Conservation (phyloP, 225 moss, liverwort and hornwort genomes). For the Pseudisothecium myosuroides region DNA sequence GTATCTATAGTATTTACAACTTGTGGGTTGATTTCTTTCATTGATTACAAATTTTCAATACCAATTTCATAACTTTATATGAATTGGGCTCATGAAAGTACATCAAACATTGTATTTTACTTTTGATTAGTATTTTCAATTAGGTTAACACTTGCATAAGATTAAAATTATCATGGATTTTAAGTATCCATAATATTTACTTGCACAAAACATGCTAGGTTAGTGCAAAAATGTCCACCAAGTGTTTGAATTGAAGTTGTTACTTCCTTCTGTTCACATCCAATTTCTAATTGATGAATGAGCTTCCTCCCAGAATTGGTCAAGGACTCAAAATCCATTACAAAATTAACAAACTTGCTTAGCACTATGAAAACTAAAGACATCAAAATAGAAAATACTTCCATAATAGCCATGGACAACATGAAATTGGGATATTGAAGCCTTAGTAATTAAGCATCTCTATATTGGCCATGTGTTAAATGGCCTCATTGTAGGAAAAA, state of each 20-base stretch:
- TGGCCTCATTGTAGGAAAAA: background rate
- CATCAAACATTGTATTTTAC: too few relatives aligned
- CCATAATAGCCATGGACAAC: rapidly evolving
- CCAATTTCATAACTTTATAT: too few relatives aligned
- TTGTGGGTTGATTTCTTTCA: too few relatives aligned
- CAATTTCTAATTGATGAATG: background rate
- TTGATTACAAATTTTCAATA: too few relatives aligned
- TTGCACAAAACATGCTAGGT: rapidly evolving
- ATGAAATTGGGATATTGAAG: background rate
- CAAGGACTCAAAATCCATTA: background rate
- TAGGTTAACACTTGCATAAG: too few relatives aligned
- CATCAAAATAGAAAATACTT: background rate
- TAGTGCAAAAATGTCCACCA: background rate
- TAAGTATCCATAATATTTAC: too few relatives aligned
- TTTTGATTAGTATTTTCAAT: too few relatives aligned
- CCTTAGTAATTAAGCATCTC: background rate
- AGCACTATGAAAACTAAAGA: background rate
- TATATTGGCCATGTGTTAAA: background rate
- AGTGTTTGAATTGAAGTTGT: background rate
- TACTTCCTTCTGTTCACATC: background rate
- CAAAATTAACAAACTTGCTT: background rate
- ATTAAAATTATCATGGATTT: too few relatives aligned
- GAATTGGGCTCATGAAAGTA: too few relatives aligned
- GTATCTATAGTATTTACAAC: too few relatives aligned
- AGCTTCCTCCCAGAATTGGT: background rate